Conservation (phyloP, 2,329 filamentous ascomycete species). For the Epichloe sibirici region DNA sequence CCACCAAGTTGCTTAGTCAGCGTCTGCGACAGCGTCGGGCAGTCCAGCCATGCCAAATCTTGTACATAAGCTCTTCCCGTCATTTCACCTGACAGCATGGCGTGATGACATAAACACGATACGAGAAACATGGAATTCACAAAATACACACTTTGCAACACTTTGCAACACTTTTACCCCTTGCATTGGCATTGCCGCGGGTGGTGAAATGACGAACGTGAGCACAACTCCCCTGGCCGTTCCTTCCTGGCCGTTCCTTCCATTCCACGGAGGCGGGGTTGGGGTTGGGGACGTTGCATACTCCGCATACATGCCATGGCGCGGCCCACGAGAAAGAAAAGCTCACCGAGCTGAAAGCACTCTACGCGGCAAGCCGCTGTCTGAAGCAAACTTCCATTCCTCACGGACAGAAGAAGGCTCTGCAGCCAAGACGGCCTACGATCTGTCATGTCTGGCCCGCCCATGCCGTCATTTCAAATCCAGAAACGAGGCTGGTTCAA, state of each 20-base stretch:
- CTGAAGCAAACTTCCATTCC: not conserved
- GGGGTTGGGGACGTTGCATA: not conserved
- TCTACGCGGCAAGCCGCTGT: not conserved
- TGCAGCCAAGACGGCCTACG: not conserved
- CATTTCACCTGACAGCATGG: not conserved
- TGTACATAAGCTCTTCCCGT: not conserved
- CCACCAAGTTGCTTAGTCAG: constrained; percentile 1
- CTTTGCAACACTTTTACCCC: not conserved
- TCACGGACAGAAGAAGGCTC: not conserved
- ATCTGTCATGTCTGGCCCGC: not conserved
- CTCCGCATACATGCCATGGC: constrained; percentile 2
- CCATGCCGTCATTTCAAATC: not conserved
- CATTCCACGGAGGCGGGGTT: constrained; percentile 3
- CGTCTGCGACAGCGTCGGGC: not conserved
- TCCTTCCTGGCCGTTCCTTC: not conserved
- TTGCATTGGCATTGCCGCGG: not conserved
- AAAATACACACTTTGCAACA: no score
- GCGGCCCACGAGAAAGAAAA: not conserved
- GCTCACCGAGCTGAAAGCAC: not conserved
- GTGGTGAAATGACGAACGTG: not conserved
- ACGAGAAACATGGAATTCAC: not conserved
- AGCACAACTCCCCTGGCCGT: not conserved
- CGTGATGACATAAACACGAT: not conserved
- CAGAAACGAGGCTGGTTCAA: not conserved
- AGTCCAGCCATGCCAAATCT: not conserved